These are phyloP conservation scores for Nigrospora oryzae DNA, from an alignment of 2,329 filamentous ascomycete genomes.

Conservation along the genomic window DNA sequence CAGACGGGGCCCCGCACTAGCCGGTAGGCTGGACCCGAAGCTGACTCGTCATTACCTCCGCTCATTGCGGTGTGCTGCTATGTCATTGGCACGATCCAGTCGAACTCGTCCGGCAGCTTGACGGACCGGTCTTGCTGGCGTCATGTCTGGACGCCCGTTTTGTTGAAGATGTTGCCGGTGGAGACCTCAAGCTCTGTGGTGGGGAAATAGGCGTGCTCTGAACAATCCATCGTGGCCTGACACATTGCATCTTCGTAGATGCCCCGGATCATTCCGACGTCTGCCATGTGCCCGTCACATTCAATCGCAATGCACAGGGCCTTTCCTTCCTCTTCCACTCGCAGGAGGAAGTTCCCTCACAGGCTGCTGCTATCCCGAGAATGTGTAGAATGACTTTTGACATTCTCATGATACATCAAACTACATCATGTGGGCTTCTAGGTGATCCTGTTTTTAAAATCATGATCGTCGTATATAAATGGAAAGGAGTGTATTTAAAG, in stretches of 20 bases:
- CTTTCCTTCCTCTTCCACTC: constrained; percentile 17
- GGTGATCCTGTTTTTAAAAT: no score
- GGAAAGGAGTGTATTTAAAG: no score
- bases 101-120: constrained; percentile 43
- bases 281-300: constrained; percentile 23
- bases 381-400: constrained; percentile 20
- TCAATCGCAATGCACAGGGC: constrained; percentile 17
- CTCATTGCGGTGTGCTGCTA: constrained; percentile 4
- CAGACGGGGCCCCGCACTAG: constrained; percentile 21
- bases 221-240: constrained; percentile 31
- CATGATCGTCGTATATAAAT: no score
- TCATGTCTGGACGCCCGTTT: constrained; percentile 35
- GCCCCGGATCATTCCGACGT: constrained; percentile 34
- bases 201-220: constrained; percentile 33
- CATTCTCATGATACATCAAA: constrained; percentile 36
- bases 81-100: constrained; percentile 23
- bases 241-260: constrained; percentile 37
- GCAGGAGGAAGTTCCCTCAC: constrained; percentile 31
- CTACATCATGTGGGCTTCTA: no score
- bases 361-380: constrained; percentile 23
- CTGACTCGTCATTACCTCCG: neutral
- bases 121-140: constrained; percentile 43
- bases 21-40: no score
- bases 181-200: constrained; percentile 46
- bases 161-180: constrained; percentile 47